Conservation (phyloP, 805 yeast genomes). For the Pichia eremophila region DNA sequence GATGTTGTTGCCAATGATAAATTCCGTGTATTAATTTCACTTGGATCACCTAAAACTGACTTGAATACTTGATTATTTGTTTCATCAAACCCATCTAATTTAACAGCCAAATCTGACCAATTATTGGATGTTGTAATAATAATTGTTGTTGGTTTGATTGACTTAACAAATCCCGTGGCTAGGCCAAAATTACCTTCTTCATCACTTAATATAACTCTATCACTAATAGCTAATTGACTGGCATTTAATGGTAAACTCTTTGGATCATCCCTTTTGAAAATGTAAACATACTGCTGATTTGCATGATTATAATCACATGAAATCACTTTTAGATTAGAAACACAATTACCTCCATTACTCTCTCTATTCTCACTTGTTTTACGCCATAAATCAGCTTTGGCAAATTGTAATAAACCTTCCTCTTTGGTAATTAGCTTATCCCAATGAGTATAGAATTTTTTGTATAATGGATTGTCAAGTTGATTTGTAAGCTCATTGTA, state of each 20-base stretch:
- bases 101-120: conserved; percentile 32
- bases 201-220: conserved; percentile 67
- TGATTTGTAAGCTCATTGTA: conserved; percentile 45
- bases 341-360: conserved; percentile 44
- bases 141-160: conserved; percentile 34
- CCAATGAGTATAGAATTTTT: conserved; percentile 62
- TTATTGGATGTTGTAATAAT: conserved; percentile 45
- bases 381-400: conserved; percentile 63
- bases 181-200: conserved; percentile 61
- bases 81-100: conserved; percentile 33
- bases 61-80: conserved; percentile 40
- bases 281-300: conserved; percentile 32
- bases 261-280: conserved; percentile 32
- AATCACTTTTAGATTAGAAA: conserved; percentile 41
- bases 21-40: background rate
- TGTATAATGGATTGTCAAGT: conserved; percentile 33
- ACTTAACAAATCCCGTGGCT: conserved; percentile 49
- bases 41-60: conserved; percentile 31
- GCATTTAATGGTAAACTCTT: conserved; percentile 16
- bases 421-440: conserved; percentile 64
- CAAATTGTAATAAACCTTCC: conserved; percentile 44
- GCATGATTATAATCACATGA: conserved; percentile 13
- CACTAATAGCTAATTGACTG: conserved; percentile 48
- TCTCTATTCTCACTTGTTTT: conserved; percentile 53
- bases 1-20: background rate